Evolutionary conservation across 2,329 filamentous ascomycete species (phyloP).

Genomic region (Magnaporthiopsis incrustans): DNA sequence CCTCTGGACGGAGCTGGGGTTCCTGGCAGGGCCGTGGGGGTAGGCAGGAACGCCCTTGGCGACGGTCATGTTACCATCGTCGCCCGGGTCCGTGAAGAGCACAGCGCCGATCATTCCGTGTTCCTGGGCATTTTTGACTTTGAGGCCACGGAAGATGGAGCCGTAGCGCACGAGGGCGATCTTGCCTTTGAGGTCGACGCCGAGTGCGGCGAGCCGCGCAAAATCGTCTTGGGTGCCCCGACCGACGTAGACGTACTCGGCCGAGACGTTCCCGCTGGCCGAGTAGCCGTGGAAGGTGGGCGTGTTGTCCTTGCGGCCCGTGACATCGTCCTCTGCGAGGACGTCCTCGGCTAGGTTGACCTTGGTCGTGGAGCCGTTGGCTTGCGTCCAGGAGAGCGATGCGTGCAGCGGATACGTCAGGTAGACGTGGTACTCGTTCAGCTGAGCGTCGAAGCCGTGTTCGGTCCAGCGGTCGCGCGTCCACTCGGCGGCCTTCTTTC

Average conservation of each 20-base stretch:
- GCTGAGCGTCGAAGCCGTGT: slow-evolving; percentile 24
- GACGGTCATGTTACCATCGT: slow-evolving; percentile 67
- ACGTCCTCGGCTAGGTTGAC: slow-evolving; percentile 66
- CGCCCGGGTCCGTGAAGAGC: slow-evolving; percentile 67
- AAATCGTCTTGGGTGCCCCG: slow-evolving; percentile 70
- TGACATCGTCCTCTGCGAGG: slow-evolving; percentile 66
- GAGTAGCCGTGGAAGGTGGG: slow-evolving; percentile 82
- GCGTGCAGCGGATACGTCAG: slow-evolving; percentile 53
- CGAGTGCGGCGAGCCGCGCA: slow-evolving; percentile 59
- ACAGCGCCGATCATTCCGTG: slow-evolving; percentile 65
- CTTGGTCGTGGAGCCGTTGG: slow-evolving; percentile 45
- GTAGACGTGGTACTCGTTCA: slow-evolving; percentile 48
- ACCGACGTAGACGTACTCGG: slow-evolving; percentile 68
- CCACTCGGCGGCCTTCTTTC: slow-evolving; percentile 30
- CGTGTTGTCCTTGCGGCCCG: slow-evolving; percentile 56
- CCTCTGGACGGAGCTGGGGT: slow-evolving; percentile 65
- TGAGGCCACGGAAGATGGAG: slow-evolving; percentile 68
- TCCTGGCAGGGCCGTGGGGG: slow-evolving; percentile 65
- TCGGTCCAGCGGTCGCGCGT: slow-evolving; percentile 28
- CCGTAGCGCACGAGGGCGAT: slow-evolving; percentile 75
- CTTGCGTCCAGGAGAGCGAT: slow-evolving; percentile 31
- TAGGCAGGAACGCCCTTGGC: slow-evolving; percentile 66
- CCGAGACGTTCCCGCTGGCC: slow-evolving; percentile 68
- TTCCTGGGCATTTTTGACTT: slow-evolving; percentile 75
- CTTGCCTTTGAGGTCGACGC: slow-evolving; percentile 64